Percentiles rank a stretch among this genome's conserved stretches.
phyloP scores from a whole-genome alignment of 441 rosid species.

The Syzygium malaccense region DNA sequence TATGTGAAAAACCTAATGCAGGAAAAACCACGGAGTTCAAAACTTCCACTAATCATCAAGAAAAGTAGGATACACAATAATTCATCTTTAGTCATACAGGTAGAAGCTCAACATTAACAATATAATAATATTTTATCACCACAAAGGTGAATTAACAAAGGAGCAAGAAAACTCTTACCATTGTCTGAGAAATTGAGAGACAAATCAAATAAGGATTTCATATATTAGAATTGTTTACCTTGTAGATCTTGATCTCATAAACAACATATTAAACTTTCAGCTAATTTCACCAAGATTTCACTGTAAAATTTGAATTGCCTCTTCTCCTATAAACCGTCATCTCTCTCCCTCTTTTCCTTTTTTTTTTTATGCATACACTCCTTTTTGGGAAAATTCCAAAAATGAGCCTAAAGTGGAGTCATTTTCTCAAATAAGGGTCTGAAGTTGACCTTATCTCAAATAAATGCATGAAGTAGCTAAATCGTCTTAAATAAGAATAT shows the following conservation, averaged over 20 bases:
- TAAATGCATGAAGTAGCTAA: no score
- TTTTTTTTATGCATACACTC: background rate
- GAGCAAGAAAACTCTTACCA: background rate
- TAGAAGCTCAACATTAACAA: background rate
- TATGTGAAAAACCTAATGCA: background rate
- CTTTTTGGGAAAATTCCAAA: background rate
- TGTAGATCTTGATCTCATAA: background rate
- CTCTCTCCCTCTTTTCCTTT: background rate
- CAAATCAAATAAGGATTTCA: background rate
- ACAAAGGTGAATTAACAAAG: background rate
- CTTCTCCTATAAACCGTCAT: background rate
- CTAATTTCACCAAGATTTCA: background rate
- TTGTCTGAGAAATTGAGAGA: background rate
- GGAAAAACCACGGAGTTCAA: background rate
- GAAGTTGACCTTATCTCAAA: no score
- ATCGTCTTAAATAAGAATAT: no score
- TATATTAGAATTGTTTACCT: background rate
- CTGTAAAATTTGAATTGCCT: background rate
- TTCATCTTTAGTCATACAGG: background rate
- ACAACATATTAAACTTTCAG: background rate
- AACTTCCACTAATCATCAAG: background rate
- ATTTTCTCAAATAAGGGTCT: no score
- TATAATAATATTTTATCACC: background rate
- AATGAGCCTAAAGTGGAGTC: no score
- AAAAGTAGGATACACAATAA: background rate